phyloP scores from a whole-genome alignment of 1,139 yeast genomes.

The Schizosaccharomyces versatilis region DNA sequence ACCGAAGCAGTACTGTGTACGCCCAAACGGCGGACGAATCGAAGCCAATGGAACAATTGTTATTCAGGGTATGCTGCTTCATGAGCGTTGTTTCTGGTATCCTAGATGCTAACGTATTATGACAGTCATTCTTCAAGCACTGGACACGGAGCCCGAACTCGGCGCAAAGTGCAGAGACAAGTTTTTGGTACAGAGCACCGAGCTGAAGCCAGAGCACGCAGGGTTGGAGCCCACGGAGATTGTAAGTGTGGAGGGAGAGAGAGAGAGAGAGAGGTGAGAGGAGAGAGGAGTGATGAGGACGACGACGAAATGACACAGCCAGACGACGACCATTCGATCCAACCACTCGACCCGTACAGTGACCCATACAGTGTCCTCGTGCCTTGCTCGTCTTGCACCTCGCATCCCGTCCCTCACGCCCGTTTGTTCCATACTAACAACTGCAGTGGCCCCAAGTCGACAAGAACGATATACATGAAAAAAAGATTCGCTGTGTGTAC shows the following conservation, averaged over 20 bases:
- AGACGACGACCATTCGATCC: too few species aligned
- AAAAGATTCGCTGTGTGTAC: conserved; percentile 1
- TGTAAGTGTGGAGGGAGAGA: not conserved
- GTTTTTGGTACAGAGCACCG: conserved; percentile 69
- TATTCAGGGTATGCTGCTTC: conserved; percentile 6
- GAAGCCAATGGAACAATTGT: conserved; percentile 10
- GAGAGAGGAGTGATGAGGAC: too few species aligned
- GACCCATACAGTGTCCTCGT: too few species aligned
- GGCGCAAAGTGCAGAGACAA: conserved; percentile 74
- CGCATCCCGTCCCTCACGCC: not conserved
- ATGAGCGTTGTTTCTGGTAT: not conserved
- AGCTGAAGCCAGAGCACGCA: conserved; percentile 25
- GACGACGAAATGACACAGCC: too few species aligned
- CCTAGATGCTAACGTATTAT: not conserved
- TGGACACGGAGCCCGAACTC: conserved; percentile 47
- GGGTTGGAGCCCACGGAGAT: not conserved
- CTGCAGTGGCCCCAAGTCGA: not conserved
- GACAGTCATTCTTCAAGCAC: conserved; percentile 52
- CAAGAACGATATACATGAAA: not conserved
- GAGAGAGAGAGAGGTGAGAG: too few species aligned
- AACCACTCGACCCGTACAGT: too few species aligned
- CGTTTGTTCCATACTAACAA: not conserved
- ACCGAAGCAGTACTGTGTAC: conserved; percentile 39
- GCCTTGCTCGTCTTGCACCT: conserved; percentile 6
- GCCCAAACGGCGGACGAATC: conserved; percentile 10